phyloP scores from a whole-genome alignment of 352 stramenopile genomes.

The Pythium brassicae region DNA sequence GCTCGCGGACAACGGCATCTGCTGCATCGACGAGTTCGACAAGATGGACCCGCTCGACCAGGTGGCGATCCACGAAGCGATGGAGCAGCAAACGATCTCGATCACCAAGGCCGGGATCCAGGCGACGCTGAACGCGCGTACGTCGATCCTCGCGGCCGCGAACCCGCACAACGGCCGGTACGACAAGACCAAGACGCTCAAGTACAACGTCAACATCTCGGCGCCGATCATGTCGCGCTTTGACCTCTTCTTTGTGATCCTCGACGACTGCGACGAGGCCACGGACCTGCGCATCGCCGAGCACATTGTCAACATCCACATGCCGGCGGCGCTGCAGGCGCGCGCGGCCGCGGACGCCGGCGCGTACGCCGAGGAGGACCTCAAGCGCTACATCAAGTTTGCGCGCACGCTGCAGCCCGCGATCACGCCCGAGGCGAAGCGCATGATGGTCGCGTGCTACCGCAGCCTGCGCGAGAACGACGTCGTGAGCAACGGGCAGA shows the following conservation, averaged over 20 bases:
- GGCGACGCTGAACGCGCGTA: slow-evolving; percentile 98
- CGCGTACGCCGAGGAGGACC: slow-evolving; percentile 72
- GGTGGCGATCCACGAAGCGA: slow-evolving; percentile 99
- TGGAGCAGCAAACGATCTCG: slow-evolving; percentile 99
- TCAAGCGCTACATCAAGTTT: slow-evolving; percentile 96
- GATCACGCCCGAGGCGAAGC: slow-evolving; percentile 75
- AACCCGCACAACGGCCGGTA: slow-evolving; percentile 97
- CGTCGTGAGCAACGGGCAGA: slow-evolving; percentile 88
- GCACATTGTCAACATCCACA: slow-evolving; percentile 98
- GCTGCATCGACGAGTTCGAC: slow-evolving; percentile 99
- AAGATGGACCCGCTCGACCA: slow-evolving; percentile 98
- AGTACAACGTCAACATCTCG: slow-evolving; percentile 89
- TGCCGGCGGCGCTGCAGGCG: slow-evolving; percentile 51
- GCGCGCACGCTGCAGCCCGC: slow-evolving; percentile 68
- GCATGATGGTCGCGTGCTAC: slow-evolving; percentile 97
- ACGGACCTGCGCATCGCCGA: slow-evolving; percentile 94
- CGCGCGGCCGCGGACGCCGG: slow-evolving; percentile 12
- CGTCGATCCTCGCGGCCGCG: slow-evolving; percentile 98
- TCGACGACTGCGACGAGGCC: slow-evolving; percentile 97
- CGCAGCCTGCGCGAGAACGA: slow-evolving; percentile 95
- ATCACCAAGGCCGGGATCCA: slow-evolving; percentile 99
- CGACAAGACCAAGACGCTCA: slow-evolving; percentile 88
- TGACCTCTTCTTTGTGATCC: slow-evolving; percentile 98
- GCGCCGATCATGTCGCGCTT: slow-evolving; percentile 98
- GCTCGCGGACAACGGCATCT: slow-evolving; percentile 98